Evolutionary conservation across 768 basidiomycete species (phyloP), one percentile per base, ranked within the genome.

Genomic region (Hericium coralloides): DNA sequence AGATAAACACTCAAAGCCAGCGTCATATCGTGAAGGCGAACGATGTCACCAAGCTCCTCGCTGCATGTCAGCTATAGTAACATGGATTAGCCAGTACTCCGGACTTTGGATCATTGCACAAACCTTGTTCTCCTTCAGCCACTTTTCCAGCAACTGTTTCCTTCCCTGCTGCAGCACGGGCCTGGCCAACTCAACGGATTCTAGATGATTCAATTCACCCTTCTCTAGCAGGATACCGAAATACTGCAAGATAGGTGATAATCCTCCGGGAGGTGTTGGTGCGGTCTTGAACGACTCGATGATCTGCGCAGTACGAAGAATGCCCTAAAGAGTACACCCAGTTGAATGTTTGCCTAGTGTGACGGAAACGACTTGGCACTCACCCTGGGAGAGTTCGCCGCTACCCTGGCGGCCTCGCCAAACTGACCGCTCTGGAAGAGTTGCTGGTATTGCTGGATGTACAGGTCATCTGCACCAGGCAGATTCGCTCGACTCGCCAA

Each of bases 51-150:
- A 23, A 99, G 85, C 69, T 99, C 95, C 72, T 99, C 97, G 64
- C 90, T 94, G 75, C 97, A 99, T 56, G 95, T 95, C 54, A 99
- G 84, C 93, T 97, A 63, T 1, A 56, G 20, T 25, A 38, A 62
- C 51, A 38, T 38, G 23, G 55, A 14, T 54, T 3, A 36, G 15
- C 12, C n/a, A 14, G 25, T 25, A 25, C 20, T n/a, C 43, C n/a
- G 10, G 17, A 43, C 26, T 49, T 52, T 12, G 10, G 23, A 41
- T 12, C 9, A 22, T 4, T 4, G 23, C 14, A 23, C 53, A 12
- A 17, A 87, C 94, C 84, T 98, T 99, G 76, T 97, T 98, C 79
- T 99, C 97, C 73, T 99, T 99, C 59, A 99, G 74, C 97, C 97
- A 99, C 67, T 98, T 98, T 76, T 99, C 97, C 15, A 99, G 76